Evolutionary conservation across 805 yeast species (phyloP).

Genomic region (Candida hungchunana): DNA sequence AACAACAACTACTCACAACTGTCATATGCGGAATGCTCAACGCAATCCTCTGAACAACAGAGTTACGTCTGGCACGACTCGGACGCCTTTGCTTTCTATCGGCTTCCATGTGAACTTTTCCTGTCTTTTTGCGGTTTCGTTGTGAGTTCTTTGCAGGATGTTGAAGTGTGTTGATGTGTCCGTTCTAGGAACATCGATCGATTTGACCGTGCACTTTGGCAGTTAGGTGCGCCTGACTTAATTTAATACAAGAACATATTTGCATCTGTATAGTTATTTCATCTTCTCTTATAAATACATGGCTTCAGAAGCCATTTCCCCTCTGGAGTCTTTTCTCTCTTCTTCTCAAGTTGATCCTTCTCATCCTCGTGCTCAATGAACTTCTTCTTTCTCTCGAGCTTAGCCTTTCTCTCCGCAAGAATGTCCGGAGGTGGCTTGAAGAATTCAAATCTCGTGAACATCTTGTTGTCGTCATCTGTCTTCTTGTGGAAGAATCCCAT

Average conservation of each 20-base stretch:
- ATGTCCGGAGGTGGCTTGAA: constrained; percentile 78
- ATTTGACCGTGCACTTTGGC: too few species aligned
- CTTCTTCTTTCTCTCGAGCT: constrained; percentile 55
- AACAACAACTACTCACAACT: too few species aligned
- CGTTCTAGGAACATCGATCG: not conserved
- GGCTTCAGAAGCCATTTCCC: constrained; percentile 93
- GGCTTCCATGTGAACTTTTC: not conserved
- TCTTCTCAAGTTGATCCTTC: constrained; percentile 53
- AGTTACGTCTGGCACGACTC: constrained; percentile 48
- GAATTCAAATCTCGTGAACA: constrained; percentile 94
- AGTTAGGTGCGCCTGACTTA: too few species aligned
- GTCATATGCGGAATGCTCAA: constrained; percentile 39
- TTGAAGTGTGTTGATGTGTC: not conserved
- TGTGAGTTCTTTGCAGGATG: too few species aligned
- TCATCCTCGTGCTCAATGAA: constrained; percentile 70
- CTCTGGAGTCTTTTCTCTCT: constrained; percentile 55
- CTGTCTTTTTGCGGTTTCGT: not conserved
- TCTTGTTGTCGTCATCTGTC: constrained; percentile 83
- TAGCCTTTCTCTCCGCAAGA: constrained; percentile 55
- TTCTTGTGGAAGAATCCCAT: constrained; percentile 83
- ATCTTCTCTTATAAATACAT: constrained; percentile 90
- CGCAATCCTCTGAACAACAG: constrained; percentile 62
- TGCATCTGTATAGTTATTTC: too few species aligned
- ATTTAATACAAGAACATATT: too few species aligned
- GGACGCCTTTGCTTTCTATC: not conserved